Base-by-base conservation (phyloP, 2,329 filamentous ascomycete species). In the Aspergillus ochraceus region DNA sequence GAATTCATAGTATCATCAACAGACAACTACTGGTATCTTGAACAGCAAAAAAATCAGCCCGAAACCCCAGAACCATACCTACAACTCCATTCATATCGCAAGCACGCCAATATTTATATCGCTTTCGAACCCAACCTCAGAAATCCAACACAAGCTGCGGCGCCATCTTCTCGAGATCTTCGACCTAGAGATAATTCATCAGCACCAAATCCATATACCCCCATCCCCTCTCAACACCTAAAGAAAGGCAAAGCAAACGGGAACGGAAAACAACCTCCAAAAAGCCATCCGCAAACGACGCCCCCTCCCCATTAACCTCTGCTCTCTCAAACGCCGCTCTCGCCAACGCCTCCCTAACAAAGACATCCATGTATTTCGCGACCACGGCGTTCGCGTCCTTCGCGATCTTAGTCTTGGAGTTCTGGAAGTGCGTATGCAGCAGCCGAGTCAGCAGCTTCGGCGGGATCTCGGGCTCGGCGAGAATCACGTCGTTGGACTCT, bases 141-240 rank as follows among this genome's bases (percentile, higher is more conserved):
- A 97, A 90, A 76, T 98, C 94, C 73, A 97, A 81, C 68, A 96
- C 77, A 70, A 97, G 79, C 76, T 96, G 91, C 57, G 91, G 90
- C 14, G 90, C 90, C 68, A 96, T 81, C 76, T 91, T 95, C 79
- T 97, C 93, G 61, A 98, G 73, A 79, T 97, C 93, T 71, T 96
- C 92, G 50, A 96, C 88, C 85, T 93, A 69, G 36, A 54, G 24
- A 52, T 17, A 57, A 32, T 49, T 61, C 52, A 30, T 55, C 39
- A 55, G 64, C 68, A 54, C 67, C 59, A 49, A 54, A 36, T 57
- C 49, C 62, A 20, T 12, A 26, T 53, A 46, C 4, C 42, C 1
- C 17, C 17, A 17, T 6, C 10, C 39, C 3, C 14, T 36, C 11
- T n/a, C 46, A 45, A 29, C 12, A 24, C 19, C 19, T 20, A 20